Evolutionary conservation across 768 basidiomycete species (phyloP).

Genomic region (Amanita thiersii): DNA sequence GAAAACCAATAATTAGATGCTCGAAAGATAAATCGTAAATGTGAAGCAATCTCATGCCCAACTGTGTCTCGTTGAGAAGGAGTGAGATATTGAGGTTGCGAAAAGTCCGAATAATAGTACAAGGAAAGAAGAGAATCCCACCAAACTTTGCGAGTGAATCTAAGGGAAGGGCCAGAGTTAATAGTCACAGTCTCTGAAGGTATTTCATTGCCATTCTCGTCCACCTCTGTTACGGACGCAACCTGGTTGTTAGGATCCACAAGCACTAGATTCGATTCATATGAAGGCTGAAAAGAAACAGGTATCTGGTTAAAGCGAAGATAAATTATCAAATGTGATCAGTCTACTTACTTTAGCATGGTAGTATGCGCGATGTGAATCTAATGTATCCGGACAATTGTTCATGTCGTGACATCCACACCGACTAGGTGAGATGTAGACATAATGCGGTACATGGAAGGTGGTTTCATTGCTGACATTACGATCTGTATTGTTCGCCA

Average conservation of each 20-base stretch:
- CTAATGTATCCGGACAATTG: background rate
- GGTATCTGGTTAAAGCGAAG: background rate
- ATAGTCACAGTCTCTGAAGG: constrained; percentile 22
- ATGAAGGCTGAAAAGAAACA: background rate
- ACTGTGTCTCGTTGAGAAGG: constrained; percentile 37
- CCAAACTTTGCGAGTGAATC: constrained; percentile 68
- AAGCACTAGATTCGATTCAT: background rate
- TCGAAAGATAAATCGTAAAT: constrained; percentile 59
- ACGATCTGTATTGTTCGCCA: background rate
- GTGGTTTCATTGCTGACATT: background rate
- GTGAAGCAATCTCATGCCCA: constrained; percentile 36
- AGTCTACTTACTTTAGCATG: background rate
- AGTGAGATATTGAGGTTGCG: constrained; percentile 24
- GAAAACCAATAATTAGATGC: constrained; percentile 66
- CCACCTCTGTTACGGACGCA: constrained; percentile 20
- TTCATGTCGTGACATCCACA: background rate
- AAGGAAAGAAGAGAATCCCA: constrained; percentile 63
- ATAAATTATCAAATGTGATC: background rate
- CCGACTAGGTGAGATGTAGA: too few species aligned
- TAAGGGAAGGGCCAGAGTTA: constrained; percentile 50
- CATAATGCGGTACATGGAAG: background rate
- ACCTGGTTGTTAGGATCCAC: constrained; percentile 14
- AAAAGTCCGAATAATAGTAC: constrained; percentile 34
- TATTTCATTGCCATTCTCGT: constrained; percentile 20
- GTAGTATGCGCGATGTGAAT: background rate